Conservation (phyloP, 2,329 filamentous ascomycete genomes). For the Fusarium lyarnte region DNA sequence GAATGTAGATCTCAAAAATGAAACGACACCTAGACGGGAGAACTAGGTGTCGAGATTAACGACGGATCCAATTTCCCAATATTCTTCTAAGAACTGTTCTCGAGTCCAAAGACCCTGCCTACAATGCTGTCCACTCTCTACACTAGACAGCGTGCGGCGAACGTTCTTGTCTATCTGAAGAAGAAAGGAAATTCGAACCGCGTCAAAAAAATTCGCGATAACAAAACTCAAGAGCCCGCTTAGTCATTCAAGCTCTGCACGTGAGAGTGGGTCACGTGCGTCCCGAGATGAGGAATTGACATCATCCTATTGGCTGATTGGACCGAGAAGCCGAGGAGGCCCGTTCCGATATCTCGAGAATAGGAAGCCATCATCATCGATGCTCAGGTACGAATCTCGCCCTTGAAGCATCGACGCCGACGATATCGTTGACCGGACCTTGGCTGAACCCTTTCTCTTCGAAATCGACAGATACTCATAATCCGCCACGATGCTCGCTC, state of each 20-base stretch:
- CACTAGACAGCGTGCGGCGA: conserved; percentile 49
- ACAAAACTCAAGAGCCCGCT: background rate
- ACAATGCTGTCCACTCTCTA: conserved; percentile 44
- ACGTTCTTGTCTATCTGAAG: conserved; percentile 63
- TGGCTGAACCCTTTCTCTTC: conserved; percentile 14
- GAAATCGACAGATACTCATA: background rate
- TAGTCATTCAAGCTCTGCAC: conserved; percentile 12
- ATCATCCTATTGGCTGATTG: conserved; percentile 51
- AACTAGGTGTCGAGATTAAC: conserved; percentile 66
- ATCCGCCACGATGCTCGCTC: conserved; percentile 61
- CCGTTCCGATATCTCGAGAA: conserved; percentile 38
- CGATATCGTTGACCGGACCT: conserved; percentile 33
- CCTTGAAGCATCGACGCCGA: conserved; percentile 34
- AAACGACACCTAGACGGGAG: conserved; percentile 63
- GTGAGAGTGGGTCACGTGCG: conserved; percentile 42
- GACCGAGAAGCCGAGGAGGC: conserved; percentile 56
- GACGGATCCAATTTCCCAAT: conserved; percentile 57
- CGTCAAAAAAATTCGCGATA: background rate
- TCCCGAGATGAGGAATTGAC: conserved; percentile 51
- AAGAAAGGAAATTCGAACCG: conserved; percentile 47
- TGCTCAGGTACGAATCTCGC: conserved; percentile 6
- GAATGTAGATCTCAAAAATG: conserved; percentile 68
- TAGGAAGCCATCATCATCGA: conserved; percentile 40
- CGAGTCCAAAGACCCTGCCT: conserved; percentile 50
- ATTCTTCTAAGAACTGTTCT: conserved; percentile 58